Conservation (phyloP, 306 rosid genomes). For the Casuarina equisetifolia region DNA sequence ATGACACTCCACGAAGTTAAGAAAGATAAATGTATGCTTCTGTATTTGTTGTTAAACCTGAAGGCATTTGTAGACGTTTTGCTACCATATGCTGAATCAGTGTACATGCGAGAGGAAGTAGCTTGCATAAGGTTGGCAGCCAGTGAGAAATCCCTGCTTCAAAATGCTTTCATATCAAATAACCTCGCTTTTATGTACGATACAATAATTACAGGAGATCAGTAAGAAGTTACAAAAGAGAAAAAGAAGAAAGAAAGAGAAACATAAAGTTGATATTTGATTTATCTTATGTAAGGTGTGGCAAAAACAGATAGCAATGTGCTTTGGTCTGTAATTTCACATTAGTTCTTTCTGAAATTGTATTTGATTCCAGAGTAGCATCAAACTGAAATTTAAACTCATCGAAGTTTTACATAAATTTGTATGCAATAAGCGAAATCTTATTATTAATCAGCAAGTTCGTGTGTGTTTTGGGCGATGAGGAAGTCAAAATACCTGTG, state of each 20-base stretch:
- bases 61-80: not conserved
- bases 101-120: no score
- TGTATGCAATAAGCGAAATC: not conserved
- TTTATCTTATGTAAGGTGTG: not conserved
- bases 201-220: not conserved
- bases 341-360: not conserved
- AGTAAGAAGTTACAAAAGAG: not conserved
- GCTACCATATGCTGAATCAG: no score
- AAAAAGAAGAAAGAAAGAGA: not conserved
- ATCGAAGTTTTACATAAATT: not conserved
- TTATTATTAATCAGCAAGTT: not conserved
- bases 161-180: no score
- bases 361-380: not conserved
- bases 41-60: not conserved
- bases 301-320: not conserved
- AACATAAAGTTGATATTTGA: not conserved
- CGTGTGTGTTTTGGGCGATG: not conserved
- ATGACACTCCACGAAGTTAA: not conserved
- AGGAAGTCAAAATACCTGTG: not conserved
- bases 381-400: not conserved
- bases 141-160: no score
- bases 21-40: not conserved
- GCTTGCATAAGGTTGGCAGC: no score
- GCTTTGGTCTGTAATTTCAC: not conserved
- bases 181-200: no score